phyloP scores from a whole-genome alignment of 140 eudicot species.

The Stevia rebaudiana region DNA sequence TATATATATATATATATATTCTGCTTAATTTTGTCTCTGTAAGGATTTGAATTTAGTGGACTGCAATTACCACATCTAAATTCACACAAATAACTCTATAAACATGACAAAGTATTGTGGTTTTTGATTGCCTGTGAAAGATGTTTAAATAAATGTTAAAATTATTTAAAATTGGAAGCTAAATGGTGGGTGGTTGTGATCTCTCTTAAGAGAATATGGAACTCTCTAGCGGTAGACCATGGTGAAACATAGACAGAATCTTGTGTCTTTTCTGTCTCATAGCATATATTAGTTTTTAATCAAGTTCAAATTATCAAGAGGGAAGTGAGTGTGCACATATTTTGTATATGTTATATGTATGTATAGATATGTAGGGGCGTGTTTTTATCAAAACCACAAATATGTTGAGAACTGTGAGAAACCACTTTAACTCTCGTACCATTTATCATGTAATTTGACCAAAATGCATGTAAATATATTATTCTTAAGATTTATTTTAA shows the following conservation, averaged over 20 bases:
- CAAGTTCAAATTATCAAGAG: conserved; percentile 22
- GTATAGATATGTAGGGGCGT: too few species aligned
- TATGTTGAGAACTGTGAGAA: too few species aligned
- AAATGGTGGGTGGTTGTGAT: conserved; percentile 23
- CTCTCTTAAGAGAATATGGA: conserved; percentile 29
- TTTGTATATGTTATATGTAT: too few species aligned
- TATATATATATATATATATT: too few species aligned
- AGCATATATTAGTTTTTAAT: conserved; percentile 23
- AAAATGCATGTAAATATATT: too few species aligned
- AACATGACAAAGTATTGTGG: conserved; percentile 6
- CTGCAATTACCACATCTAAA: background rate
- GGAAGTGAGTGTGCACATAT: conserved; percentile 12
- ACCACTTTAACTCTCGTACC: too few species aligned
- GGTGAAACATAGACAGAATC: conserved; percentile 36
- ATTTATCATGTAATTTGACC: too few species aligned
- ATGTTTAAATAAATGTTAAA: background rate
- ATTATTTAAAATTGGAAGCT: conserved; percentile 10
- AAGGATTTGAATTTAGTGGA: too few species aligned
- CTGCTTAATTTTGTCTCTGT: too few species aligned
- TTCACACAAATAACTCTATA: conserved; percentile 12
- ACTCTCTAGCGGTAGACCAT: conserved; percentile 37
- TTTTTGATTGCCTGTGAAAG: conserved; percentile 14
- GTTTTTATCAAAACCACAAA: too few species aligned
- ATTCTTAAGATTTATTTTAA: too few species aligned
- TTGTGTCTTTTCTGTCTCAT: conserved; percentile 39